Evolutionary conservation across 1,139 yeast species (phyloP).

Genomic region (Kluyveromyces sp.): DNA sequence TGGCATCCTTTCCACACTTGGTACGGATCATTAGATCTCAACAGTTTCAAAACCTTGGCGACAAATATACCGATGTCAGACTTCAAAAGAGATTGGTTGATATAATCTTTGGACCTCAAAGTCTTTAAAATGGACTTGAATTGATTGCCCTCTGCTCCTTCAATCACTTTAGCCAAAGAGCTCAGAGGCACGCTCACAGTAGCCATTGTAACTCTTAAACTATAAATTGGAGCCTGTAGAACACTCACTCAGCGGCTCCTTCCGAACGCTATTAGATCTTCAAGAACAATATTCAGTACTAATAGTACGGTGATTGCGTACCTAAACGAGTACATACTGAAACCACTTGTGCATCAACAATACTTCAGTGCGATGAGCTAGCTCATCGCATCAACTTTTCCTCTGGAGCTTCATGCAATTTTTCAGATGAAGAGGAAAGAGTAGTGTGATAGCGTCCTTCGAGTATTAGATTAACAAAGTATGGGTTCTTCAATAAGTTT

Average conservation of each 20-base stretch:
- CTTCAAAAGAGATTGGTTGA: slow-evolving; percentile 40
- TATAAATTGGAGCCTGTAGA: no score
- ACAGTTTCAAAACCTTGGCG: slow-evolving; percentile 47
- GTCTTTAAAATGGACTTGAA: slow-evolving; percentile 31
- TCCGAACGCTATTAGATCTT: slow-evolving; percentile 6
- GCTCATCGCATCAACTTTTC: not conserved
- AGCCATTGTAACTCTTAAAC: slow-evolving; percentile 16
- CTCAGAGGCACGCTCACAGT: slow-evolving; percentile 29
- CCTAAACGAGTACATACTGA: no score
- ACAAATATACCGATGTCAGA: slow-evolving; percentile 51
- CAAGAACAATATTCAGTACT: no score
- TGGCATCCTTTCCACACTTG: slow-evolving; percentile 62
- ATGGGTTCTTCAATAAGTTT: not conserved
- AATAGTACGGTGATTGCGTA: no score
- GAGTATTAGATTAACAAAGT: no score
- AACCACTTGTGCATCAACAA: no score
- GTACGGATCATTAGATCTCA: slow-evolving; percentile 43
- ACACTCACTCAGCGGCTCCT: no score
- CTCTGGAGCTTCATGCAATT: not conserved
- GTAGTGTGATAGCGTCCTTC: no score
- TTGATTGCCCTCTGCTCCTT: slow-evolving; percentile 30
- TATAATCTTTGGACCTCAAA: slow-evolving; percentile 28
- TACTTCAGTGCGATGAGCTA: no score
- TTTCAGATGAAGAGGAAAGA: no score
- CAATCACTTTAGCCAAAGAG: slow-evolving; percentile 29